Evolutionary conservation across 257 asterid genomes (phyloP).

Genomic region (Fraxinus quadrangulata): DNA sequence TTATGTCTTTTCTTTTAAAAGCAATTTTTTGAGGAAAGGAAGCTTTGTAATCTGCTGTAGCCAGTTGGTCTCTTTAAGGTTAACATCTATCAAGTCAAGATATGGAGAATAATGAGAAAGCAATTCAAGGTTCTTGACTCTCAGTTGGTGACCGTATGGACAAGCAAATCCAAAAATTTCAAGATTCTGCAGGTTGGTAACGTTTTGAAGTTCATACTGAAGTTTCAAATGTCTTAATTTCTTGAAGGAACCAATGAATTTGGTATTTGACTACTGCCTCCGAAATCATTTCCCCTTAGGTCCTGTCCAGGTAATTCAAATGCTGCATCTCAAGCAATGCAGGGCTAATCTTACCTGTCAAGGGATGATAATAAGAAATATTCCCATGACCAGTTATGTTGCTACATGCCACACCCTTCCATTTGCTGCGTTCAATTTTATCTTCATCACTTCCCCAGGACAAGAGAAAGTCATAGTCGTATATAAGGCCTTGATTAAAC

Average conservation of each 20-base stretch:
- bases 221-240: no score
- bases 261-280: not conserved
- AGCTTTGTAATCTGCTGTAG: conserved; percentile 15
- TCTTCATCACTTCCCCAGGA: conserved; percentile 20
- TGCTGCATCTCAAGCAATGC: not conserved
- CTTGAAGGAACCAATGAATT: not conserved
- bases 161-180: not conserved
- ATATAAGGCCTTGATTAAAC: conserved; percentile 20
- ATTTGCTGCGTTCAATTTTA: conserved; percentile 18
- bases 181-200: conserved; percentile 6
- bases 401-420: not conserved
- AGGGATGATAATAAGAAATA: not conserved
- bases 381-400: not conserved
- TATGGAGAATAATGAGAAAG: not conserved
- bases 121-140: conserved; percentile 9
- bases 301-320: conserved; percentile 5
- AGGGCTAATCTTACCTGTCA: conserved; percentile 18
- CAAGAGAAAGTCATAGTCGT: conserved; percentile 12
- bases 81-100: not conserved
- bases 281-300: conserved; percentile 4
- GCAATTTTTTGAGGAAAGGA: conserved; percentile 18
- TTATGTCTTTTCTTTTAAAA: not conserved
- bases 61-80: conserved; percentile 9
- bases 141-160: not conserved
- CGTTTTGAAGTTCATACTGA: not conserved